Base-by-base conservation (phyloP, 164 flowering plant species). In the Saururus chinensis region DNA sequence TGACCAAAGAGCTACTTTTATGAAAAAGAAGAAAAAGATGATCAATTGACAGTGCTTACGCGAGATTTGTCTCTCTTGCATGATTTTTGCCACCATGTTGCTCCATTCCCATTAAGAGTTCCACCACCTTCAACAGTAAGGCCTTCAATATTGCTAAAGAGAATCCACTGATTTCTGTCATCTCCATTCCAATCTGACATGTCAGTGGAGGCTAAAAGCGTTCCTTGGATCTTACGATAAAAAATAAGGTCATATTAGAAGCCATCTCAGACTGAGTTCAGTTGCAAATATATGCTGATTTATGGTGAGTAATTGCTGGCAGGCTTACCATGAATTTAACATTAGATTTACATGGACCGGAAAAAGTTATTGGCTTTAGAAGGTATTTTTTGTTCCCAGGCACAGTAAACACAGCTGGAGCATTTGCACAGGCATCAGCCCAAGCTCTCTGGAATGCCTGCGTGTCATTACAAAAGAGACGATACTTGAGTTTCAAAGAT, bases 401-500 rank as follows among this genome's bases (percentile, higher is more conserved):
- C 24, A 89, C 87, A 53, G 77, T 64, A 45, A 89, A 64, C 62
- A 72, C 73, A 49, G 77, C 74, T 48, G 67, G 42, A 16, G 60
- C 30, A 3, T 78, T 67, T 16, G 82, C 72, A 63, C 98, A 92
- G 25, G 88, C 95, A 61, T 56, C 69, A 42, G 74, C 40, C 96
- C 96, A 88, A 20, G 96, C 92, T 64, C 79, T 66, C 66, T 41
- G 17, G 69, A 88, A 88, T 66, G 90, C 90, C 96, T 88, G 70
- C 52, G 45, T 19, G 30, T 14, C 20, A 40, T 26, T 20, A 16
- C 54, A 30, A 19, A 20, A 45, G n/a, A 62, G 37, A 30, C 6
- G 2, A 30, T 30, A 30, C 37, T 30, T 30, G 6, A 30, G 37
- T 30, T 4, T 35, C 40, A 35, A 40, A 22, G 20, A 37, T 8